Conservation (phyloP, 2,329 filamentous ascomycete species). For the Colletotrichum sp. region DNA sequence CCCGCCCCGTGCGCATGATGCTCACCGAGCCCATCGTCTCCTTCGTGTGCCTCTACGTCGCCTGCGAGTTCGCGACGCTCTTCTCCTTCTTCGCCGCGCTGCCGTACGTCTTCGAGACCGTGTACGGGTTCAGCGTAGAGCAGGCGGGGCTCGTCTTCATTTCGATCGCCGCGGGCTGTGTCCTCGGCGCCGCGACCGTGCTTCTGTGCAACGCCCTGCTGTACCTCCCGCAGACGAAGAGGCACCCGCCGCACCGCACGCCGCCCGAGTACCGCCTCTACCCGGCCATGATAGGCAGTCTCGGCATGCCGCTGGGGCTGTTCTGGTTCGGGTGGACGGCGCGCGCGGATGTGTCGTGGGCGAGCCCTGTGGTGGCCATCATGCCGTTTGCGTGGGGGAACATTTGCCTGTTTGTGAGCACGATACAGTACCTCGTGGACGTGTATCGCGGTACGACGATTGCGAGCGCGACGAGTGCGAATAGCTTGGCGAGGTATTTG, state of each 20-base stretch:
- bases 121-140: constrained; percentile 50
- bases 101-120: constrained; percentile 49
- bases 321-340: constrained; percentile 69
- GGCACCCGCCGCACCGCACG: constrained; percentile 37
- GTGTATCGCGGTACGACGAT: constrained; percentile 60
- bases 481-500: constrained; percentile 60
- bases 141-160: constrained; percentile 50
- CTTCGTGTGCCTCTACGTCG: constrained; percentile 55
- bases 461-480: constrained; percentile 65
- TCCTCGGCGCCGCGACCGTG: constrained; percentile 47
- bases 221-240: constrained; percentile 41
- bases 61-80: constrained; percentile 56
- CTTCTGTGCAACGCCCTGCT: constrained; percentile 44
- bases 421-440: constrained; percentile 59
- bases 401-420: constrained; percentile 61
- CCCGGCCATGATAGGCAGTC: constrained; percentile 59
- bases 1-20: constrained; percentile 63
- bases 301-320: constrained; percentile 60
- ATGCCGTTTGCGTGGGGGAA: constrained; percentile 66
- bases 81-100: constrained; percentile 59
- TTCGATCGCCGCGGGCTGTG: constrained; percentile 48
- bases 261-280: constrained; percentile 64
- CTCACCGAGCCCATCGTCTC: constrained; percentile 67
- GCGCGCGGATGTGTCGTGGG: constrained; percentile 50
- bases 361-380: constrained; percentile 54